Percentiles rank a stretch among this genome's conserved stretches.
These are phyloP conservation scores for Phytophthora agathidicida DNA, from an alignment of 352 stramenopile species.

Conservation along the genomic window DNA sequence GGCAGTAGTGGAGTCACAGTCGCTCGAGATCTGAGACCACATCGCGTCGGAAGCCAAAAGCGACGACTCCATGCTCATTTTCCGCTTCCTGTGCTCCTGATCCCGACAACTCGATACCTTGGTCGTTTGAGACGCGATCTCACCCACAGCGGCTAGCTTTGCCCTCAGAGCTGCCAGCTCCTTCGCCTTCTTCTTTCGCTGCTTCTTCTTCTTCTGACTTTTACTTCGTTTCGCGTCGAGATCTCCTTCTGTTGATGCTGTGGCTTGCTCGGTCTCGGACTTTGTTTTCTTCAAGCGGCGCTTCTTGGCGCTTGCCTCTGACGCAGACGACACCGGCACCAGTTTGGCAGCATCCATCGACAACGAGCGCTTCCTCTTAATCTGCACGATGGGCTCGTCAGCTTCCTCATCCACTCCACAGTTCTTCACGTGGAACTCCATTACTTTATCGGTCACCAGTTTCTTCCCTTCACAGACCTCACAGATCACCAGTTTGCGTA, in stretches of 20 bases:
- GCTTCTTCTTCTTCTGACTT: conserved; percentile 21
- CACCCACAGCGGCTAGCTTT: not conserved
- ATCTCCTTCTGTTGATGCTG: not conserved
- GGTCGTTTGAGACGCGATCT: not conserved
- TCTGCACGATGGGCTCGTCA: conserved; percentile 20
- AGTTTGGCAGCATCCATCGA: conserved; percentile 11
- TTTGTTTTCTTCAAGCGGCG: conserved; percentile 25
- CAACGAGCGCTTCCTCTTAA: conserved; percentile 35
- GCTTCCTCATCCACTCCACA: conserved; percentile 32
- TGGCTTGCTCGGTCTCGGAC: not conserved
- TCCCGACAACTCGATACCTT: conserved; percentile 6
- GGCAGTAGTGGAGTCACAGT: conserved; percentile 20
- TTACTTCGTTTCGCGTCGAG: not conserved
- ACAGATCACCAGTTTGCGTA: conserved; percentile 51
- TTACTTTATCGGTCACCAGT: conserved; percentile 43
- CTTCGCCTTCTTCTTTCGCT: conserved; percentile 13
- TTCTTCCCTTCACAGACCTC: conserved; percentile 51
- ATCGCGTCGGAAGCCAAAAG: conserved; percentile 66
- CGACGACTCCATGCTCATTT: conserved; percentile 72
- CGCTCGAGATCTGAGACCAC: conserved; percentile 69
- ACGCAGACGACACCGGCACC: not conserved
- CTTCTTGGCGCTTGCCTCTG: conserved; percentile 13
- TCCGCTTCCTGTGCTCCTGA: conserved; percentile 42
- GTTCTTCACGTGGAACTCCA: conserved; percentile 48
- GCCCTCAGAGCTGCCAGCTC: not conserved